These are phyloP conservation scores for Aaosphaeria arxii DNA, from an alignment of 2,329 filamentous ascomycete species.

Conservation along the genomic window DNA sequence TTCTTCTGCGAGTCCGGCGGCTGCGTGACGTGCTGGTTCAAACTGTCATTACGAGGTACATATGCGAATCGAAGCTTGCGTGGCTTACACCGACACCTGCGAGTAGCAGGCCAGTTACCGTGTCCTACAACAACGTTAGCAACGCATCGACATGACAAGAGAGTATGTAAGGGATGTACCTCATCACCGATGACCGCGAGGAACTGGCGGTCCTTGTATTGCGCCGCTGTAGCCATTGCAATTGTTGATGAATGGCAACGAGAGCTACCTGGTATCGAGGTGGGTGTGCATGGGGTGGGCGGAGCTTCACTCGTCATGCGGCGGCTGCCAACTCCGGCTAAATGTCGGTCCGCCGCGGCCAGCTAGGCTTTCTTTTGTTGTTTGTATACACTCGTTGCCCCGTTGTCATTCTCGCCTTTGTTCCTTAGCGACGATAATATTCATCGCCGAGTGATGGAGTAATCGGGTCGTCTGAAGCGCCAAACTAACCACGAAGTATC, in stretches of 20 bases:
- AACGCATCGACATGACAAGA: conserved; percentile 8
- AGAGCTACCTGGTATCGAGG: conserved; percentile 3
- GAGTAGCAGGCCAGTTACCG: conserved; percentile 90
- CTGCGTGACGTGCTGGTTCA: conserved; percentile 78
- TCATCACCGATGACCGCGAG: conserved; percentile 98
- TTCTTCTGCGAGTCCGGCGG: conserved; percentile 92
- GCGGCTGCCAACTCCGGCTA: conserved; percentile 7
- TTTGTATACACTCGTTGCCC: neutral
- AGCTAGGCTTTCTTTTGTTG: neutral
- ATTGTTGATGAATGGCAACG: conserved; percentile 2
- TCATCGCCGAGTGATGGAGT: neutral
- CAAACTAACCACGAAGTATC: too few relatives aligned
- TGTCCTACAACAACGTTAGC: conserved; percentile 61
- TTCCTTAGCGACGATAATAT: neutral
- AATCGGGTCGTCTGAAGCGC: neutral
- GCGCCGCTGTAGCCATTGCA: conserved; percentile 58
- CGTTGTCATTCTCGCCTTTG: neutral
- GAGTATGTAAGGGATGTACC: conserved; percentile 48
- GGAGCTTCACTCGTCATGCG: conserved; percentile 22
- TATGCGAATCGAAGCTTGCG: neutral
- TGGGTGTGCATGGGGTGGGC: conserved; percentile 2
- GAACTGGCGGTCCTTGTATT: conserved; percentile 83
- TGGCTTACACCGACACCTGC: conserved; percentile 84
- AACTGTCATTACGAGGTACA: conserved; percentile 2
- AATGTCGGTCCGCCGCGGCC: conserved; percentile 12